Conservation (phyloP, 2,329 filamentous ascomycete genomes). For the Sclerotinia minor region DNA sequence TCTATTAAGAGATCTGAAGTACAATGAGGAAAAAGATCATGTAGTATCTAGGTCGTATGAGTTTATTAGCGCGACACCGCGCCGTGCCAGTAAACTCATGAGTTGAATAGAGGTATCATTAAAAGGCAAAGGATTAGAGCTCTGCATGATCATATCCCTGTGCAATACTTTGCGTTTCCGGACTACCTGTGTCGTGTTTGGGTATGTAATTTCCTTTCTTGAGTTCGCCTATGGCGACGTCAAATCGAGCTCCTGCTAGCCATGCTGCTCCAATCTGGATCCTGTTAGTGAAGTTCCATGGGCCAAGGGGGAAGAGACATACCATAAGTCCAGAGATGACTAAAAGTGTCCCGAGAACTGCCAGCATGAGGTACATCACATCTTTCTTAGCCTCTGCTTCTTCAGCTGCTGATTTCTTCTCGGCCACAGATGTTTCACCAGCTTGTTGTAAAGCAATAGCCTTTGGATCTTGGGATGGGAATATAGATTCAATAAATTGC, state of each 20-base stretch:
- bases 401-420: conserved; percentile 48
- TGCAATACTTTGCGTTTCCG: conserved; percentile 36
- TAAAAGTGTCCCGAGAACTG: conserved; percentile 67
- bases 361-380: conserved; percentile 62
- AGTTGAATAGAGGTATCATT: neutral
- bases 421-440: conserved; percentile 41
- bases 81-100: neutral
- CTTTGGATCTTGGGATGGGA: conserved; percentile 78
- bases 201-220: conserved; percentile 47
- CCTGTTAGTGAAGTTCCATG: conserved; percentile 33
- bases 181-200: conserved; percentile 29
- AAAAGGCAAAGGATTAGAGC: conserved; percentile 28
- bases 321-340: conserved; percentile 80
- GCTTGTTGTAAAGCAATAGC: conserved; percentile 46
- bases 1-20: conserved; percentile 8
- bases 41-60: neutral
- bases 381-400: conserved; percentile 58
- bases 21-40: conserved; percentile 24
- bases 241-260: conserved; percentile 79
- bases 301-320: conserved; percentile 35
- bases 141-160: conserved; percentile 37
- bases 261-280: conserved; percentile 73
- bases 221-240: conserved; percentile 62
- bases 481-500: conserved; percentile 92
- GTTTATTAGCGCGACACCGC: conserved; percentile 5